phyloP scores from a whole-genome alignment of 1,284 basidiomycete species.

The Boletellus deceptivus region DNA sequence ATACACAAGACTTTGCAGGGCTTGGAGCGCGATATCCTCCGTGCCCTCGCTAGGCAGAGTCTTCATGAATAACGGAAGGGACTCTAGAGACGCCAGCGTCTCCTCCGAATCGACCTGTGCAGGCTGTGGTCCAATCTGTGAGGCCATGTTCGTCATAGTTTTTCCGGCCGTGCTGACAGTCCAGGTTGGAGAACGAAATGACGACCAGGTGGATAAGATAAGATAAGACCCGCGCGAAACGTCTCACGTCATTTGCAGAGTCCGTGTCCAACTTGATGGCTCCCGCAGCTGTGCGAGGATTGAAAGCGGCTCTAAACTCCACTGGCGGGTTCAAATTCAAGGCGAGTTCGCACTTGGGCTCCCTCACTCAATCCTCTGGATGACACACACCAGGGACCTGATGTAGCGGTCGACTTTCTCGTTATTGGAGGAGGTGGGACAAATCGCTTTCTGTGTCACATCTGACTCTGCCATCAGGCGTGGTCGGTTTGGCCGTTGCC shows the following conservation, averaged over 20 bases:
- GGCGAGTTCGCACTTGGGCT: conserved; percentile 36
- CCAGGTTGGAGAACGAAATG: background rate
- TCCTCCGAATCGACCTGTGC: conserved; percentile 40
- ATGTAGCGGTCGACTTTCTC: conserved; percentile 81
- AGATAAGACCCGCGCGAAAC: background rate
- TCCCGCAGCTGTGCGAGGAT: conserved; percentile 41
- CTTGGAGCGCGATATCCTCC: conserved; percentile 70
- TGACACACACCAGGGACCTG: conserved; percentile 51
- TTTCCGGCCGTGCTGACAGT: background rate
- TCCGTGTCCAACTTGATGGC: conserved; percentile 14
- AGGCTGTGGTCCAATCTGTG: conserved; percentile 36
- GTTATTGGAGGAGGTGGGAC: conserved; percentile 84
- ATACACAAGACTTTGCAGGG: conserved; percentile 82
- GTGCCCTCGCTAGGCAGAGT: conserved; percentile 70
- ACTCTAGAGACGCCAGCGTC: conserved; percentile 52
- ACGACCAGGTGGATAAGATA: conserved; percentile 19
- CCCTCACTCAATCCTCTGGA: background rate
- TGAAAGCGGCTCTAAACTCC: conserved; percentile 61
- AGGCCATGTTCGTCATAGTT: conserved; percentile 12
- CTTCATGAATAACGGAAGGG: conserved; percentile 90
- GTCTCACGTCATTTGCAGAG: too few species aligned
- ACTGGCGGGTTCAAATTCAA: conserved; percentile 61
- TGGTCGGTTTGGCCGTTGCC: conserved; percentile 87
- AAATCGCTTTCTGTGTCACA: background rate
- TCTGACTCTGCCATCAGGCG: conserved; percentile 46